Conservation (phyloP, 257 asterid genomes). For the Buddleja alternifolia region DNA sequence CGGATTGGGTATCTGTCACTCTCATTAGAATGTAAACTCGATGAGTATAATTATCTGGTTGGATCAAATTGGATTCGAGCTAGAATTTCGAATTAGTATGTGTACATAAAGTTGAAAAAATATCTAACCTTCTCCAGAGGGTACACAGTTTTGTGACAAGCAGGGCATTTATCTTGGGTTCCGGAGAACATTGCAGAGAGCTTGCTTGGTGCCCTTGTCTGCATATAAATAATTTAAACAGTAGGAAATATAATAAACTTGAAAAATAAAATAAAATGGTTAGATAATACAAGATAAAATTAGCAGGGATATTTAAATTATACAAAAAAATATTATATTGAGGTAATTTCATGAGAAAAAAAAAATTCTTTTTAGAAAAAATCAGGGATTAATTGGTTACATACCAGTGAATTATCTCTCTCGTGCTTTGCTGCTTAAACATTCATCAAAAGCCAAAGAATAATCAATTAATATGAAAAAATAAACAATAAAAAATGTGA, state of each 20-base stretch:
- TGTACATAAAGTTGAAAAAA: background rate
- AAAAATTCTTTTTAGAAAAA: too few relatives aligned
- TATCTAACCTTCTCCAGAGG: constrained; percentile 71
- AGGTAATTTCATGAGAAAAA: too few relatives aligned
- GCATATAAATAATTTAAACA: constrained; percentile 8
- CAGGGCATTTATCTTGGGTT: constrained; percentile 78
- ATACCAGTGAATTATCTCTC: constrained; percentile 48
- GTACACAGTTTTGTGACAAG: constrained; percentile 77
- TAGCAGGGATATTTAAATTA: too few relatives aligned
- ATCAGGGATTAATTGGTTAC: background rate
- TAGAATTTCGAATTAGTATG: too few relatives aligned
- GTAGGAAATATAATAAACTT: background rate
- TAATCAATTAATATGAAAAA: background rate
- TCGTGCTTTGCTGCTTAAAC: constrained; percentile 47
- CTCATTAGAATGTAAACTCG: too few relatives aligned
- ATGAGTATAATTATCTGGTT: too few relatives aligned
- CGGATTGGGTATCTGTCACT: too few relatives aligned
- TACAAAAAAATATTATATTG: too few relatives aligned
- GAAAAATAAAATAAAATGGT: background rate
- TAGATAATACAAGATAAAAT: too few relatives aligned
- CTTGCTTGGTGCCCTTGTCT: constrained; percentile 71
- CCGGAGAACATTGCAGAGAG: constrained; percentile 77
- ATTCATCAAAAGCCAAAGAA: constrained; percentile 3
- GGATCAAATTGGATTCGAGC: too few relatives aligned
- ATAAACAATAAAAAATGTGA: background rate